A percentile compares a stretch with the other conserved stretches of the same genome.
Conservation (phyloP, 2,329 filamentous ascomycete genomes). For the Calonectria multiphialidica region DNA sequence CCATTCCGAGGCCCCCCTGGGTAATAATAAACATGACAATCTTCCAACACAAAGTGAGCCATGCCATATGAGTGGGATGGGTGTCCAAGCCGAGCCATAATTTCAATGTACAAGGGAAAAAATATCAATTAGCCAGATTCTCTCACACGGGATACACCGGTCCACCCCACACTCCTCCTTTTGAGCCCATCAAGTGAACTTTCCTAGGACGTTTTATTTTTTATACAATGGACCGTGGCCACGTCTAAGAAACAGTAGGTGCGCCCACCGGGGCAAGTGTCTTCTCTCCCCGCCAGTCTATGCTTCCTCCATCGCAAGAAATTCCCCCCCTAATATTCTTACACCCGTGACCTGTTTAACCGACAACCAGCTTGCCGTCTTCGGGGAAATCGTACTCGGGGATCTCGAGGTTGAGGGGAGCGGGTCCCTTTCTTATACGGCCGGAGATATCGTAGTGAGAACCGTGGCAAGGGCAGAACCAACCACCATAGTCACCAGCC, state of each 20-base stretch:
- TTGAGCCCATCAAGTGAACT: conserved; percentile 38
- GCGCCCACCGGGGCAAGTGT: conserved; percentile 38
- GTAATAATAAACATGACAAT: neutral
- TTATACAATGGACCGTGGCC: conserved; percentile 53
- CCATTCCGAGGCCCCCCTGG: no score
- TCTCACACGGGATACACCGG: conserved; percentile 31
- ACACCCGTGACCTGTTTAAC: conserved; percentile 69
- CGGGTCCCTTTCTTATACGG: conserved; percentile 96
- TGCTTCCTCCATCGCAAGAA: conserved; percentile 29
- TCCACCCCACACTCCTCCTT: conserved; percentile 26
- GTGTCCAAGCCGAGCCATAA: neutral
- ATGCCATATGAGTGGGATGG: neutral
- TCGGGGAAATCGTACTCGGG: conserved; percentile 93
- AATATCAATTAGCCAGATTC: conserved; percentile 40
- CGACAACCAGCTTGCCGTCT: conserved; percentile 90
- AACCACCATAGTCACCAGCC: conserved; percentile 96
- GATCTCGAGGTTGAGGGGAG: conserved; percentile 97
- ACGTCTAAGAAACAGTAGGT: conserved; percentile 51
- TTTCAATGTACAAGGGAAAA: conserved; percentile 22
- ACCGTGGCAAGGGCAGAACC: conserved; percentile 99
- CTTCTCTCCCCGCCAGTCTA: conserved; percentile 41
- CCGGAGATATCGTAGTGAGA: conserved; percentile 99
- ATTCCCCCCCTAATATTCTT: conserved; percentile 39
- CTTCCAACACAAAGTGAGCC: no score
- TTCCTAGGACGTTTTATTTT: conserved; percentile 51